Base-by-base conservation (phyloP, 768 basidiomycete species). In the Pholiota conissans region DNA sequence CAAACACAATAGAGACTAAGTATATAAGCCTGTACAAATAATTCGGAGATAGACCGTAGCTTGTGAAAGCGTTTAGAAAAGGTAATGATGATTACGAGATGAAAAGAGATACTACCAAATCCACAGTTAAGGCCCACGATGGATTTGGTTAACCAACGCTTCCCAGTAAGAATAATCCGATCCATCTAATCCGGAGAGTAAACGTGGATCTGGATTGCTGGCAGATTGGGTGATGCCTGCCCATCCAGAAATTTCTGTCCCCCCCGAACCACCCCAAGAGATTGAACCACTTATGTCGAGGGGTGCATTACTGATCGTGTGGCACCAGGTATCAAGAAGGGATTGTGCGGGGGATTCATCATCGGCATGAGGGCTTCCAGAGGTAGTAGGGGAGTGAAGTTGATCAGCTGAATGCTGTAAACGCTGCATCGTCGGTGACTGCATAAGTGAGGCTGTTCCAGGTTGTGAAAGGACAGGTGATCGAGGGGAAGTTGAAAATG, bases 151-250 rank as follows among this genome's bases (percentile, higher is more conserved):
- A n/a, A 92, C 86, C 59, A 92, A 69, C 18, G 84, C 84, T 66
- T 92, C 90, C 90, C 90, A 91, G 64, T 91, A 92, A 56, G 74
- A 83, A 83, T 85, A 90, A 71, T 91, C 90, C 13, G 83, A 79
- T 5, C 84, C 86, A 58, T 88, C 87, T 47, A 82, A 59, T 4
- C 78, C 81, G 48, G 76, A 73, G 46, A 85, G 63, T 16, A 81
- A 60, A 32, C 78, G 74, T 48, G 77, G 69, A 56, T 84, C 83
- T 14, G 75, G 69, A 11, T 58, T 65, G 32, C 75, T 75, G 28
- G 72, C 69, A 54, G 74, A 65, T 40, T 77, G 76, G 8, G 80
- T 71, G 18, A 73, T 72, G 24, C 79, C 83, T 8, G 79, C 74
- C 86, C 87, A 87, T 2, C 83, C 84, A 20, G 83, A 71, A 39